Conservation (phyloP, 192 early-diverging fungal species). For the Spizellomyces punctatus region DNA sequence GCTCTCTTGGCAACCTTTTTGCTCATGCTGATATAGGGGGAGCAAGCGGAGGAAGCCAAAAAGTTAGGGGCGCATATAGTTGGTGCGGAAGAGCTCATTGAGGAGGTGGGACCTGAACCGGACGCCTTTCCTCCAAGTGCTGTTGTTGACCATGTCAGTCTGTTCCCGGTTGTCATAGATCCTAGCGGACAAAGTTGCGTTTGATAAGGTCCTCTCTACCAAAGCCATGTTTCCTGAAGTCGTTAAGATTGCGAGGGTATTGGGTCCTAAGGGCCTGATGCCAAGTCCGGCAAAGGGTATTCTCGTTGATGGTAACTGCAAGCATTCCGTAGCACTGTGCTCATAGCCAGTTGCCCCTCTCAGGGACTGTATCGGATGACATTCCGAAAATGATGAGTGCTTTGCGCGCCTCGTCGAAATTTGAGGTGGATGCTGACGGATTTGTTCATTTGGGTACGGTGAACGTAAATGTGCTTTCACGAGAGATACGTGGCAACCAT, state of each 20-base stretch:
- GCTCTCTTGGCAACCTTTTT: neutral
- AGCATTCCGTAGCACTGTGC: neutral
- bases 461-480: neutral
- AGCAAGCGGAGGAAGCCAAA: slow-evolving; percentile 77
- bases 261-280: slow-evolving; percentile 97
- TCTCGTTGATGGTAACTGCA: neutral
- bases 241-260: slow-evolving; percentile 80
- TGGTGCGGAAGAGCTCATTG: slow-evolving; percentile 85
- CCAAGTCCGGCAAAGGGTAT: slow-evolving; percentile 67
- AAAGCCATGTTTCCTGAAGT: slow-evolving; percentile 88
- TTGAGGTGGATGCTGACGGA: slow-evolving; percentile 72
- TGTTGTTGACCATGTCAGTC: neutral
- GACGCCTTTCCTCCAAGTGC: neutral
- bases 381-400: slow-evolving; percentile 64
- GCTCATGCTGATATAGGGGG: slow-evolving; percentile 49
- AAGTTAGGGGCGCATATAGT: slow-evolving; percentile 81
- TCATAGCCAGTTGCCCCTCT: neutral
- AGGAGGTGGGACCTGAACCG: slow-evolving; percentile 42
- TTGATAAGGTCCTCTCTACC: slow-evolving; percentile 87
- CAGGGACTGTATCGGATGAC: slow-evolving; percentile 76
- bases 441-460: slow-evolving; percentile 66
- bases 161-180: slow-evolving; percentile 20
- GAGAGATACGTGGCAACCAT: no score
- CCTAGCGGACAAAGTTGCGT: slow-evolving; percentile 61
- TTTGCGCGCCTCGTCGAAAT: slow-evolving; percentile 72